Evolutionary conservation across 371 early-diverging fungal genomes (phyloP), one percentile per base, ranked within the genome.

Genomic region (Haplosporangium sp.): DNA sequence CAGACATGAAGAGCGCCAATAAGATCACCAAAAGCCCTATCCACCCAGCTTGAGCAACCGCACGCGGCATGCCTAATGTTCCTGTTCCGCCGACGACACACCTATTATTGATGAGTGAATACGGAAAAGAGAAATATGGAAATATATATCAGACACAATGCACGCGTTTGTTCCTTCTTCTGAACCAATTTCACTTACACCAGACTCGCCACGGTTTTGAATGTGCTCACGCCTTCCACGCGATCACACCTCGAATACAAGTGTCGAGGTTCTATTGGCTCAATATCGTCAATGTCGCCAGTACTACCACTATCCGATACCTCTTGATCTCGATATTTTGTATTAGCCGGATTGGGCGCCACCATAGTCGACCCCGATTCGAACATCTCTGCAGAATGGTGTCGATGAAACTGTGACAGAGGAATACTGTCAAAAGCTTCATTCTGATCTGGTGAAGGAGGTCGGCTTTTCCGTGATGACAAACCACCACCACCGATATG

Each of bases 61-160:
- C 72, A 52, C 59, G 64, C 2, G 77, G 67, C 56, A 77, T 67
- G 10, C 77, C 72, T 20, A 77, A 42, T 14, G 77, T 71, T 6
- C 77, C 77, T 11, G 77, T 71, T 13, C 77, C 77, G 18, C 67
- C 77, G 14, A 77, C 38, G 8, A 71, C 68, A 37, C 77, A 71
- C 0, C 76, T 76, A 57, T 3, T 9, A 54, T 40, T 47, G 8
- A 41, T 1, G 36, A 46, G 13, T 14, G 18, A 55, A 59, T 48
- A 50, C 18, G 16, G 46, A 18, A 48, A 64, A 20, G 3, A 62
- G 42, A 11, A 20, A 20, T 43, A 59, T 16, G 59, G 23, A 57
- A 14, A 45, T 14, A 52, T 5, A 41, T 42, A 58, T 46, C 46
- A 46, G 12, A 5, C n/a, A 3, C 46, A 10, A 46, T 14, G 10